phyloP scores from a whole-genome alignment of 2,329 filamentous ascomycete species.

The Furcasterigmium furcatum region DNA sequence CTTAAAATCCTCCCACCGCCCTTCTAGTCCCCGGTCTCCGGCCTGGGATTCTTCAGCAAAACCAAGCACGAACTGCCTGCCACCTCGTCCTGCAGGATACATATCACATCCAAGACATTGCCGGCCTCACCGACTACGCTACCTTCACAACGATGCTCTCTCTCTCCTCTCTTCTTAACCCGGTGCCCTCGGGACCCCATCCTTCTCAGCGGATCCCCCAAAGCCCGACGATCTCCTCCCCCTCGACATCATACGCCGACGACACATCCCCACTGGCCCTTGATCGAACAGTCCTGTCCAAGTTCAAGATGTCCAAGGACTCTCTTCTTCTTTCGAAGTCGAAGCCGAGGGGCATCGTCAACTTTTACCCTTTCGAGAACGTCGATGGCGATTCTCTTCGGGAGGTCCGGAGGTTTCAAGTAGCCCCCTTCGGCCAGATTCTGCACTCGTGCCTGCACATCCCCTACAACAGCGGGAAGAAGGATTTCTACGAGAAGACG shows the following conservation, averaged over 20 bases:
- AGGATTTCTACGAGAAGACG: constrained; percentile 81
- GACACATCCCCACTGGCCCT: constrained; percentile 19
- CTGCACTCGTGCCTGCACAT: constrained; percentile 68
- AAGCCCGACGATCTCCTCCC: constrained; percentile 34
- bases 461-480: constrained; percentile 93
- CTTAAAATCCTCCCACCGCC: constrained; percentile 21
- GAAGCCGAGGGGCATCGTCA: constrained; percentile 62
- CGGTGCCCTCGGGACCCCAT: constrained; percentile 40
- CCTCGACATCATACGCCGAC: constrained; percentile 27
- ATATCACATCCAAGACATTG: constrained; percentile 12
- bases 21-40: constrained; percentile 15
- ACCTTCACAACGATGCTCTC: constrained; percentile 53
- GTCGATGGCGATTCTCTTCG: constrained; percentile 53
- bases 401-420: constrained; percentile 59
- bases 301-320: constrained; percentile 64
- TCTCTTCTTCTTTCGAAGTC: constrained; percentile 59
- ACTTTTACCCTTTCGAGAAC: constrained; percentile 71
- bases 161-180: constrained; percentile 65
- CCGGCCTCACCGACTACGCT: constrained; percentile 10
- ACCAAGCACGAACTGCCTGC: not conserved
- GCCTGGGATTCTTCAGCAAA: constrained; percentile 8
- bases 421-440: constrained; percentile 65
- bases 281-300: constrained; percentile 27
- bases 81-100: not conserved
- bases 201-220: constrained; percentile 36